phyloP scores from a whole-genome alignment of 2,329 filamentous ascomycete genomes.

The Colletotrichum falcatum region DNA sequence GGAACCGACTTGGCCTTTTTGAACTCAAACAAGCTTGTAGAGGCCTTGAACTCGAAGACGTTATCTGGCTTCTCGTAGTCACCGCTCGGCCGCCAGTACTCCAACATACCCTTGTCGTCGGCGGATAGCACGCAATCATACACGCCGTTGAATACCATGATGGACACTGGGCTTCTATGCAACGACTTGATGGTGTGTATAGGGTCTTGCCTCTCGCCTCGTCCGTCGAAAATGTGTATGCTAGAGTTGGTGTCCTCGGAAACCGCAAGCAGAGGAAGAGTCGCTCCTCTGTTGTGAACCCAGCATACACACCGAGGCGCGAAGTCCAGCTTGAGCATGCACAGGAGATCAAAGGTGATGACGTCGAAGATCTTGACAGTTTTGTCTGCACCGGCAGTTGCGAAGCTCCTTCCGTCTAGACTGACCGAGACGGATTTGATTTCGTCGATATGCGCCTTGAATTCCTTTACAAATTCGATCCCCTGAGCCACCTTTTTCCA shows the following conservation, averaged over 20 bases:
- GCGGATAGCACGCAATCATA: slow-evolving; percentile 93
- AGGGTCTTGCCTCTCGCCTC: slow-evolving; percentile 81
- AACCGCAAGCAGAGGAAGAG: slow-evolving; percentile 85
- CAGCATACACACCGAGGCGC: slow-evolving; percentile 87
- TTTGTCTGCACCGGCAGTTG: slow-evolving; percentile 83
- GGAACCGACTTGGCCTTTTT: slow-evolving; percentile 93
- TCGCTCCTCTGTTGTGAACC: slow-evolving; percentile 90
- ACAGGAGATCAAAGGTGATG: slow-evolving; percentile 87
- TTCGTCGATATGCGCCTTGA: slow-evolving; percentile 88
- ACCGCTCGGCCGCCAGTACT: slow-evolving; percentile 90
- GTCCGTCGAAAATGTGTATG: slow-evolving; percentile 89
- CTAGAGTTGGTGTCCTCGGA: slow-evolving; percentile 78
- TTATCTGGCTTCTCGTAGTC: slow-evolving; percentile 91
- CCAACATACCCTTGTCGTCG: slow-evolving; percentile 92
- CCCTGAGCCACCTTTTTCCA: slow-evolving; percentile 96
- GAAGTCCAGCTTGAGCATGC: slow-evolving; percentile 83
- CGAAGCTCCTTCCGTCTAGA: slow-evolving; percentile 92
- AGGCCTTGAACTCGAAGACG: slow-evolving; percentile 93
- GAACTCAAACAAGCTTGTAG: slow-evolving; percentile 95
- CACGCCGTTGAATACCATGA: slow-evolving; percentile 89
- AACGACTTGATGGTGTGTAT: slow-evolving; percentile 82
- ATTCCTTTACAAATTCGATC: slow-evolving; percentile 99
- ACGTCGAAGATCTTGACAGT: slow-evolving; percentile 86
- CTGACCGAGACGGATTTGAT: slow-evolving; percentile 88
- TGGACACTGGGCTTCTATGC: slow-evolving; percentile 83